Evolutionary conservation across 2,329 filamentous ascomycete species (phyloP), one percentile per base, ranked within the genome.

Genomic region (Xylariaceae sp.): DNA sequence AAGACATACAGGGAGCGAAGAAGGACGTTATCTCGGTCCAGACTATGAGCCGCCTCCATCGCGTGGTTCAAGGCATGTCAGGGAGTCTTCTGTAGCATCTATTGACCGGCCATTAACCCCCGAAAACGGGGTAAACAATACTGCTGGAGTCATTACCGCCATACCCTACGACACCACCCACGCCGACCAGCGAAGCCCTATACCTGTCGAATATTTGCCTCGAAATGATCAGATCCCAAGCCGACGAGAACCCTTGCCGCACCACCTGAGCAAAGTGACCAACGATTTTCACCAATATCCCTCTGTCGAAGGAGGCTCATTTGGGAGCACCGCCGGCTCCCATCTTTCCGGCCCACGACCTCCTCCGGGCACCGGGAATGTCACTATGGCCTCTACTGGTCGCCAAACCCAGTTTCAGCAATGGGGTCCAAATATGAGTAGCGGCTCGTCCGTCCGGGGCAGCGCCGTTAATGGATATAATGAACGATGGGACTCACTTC

Each of bases 231-330:
- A 85, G 58, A 64, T 74, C 53, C 72, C 79, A 17, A 65, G 72
- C 42, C 77, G 81, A 52, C 81, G 81, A 60, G 86, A 93, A 42
- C 85, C 85, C 43, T 74, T 87, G 44, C 87, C 89, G 22, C 87
- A 93, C 64, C 88, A 95, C 57, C 68, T 94, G 40, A 90, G 89
- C 63, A 90, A 89, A 66, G 74, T 73, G 51, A 79, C 79, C 37
- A 70, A 71, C 53, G 90, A 96, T 64, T 95, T 83, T 60, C 89
- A 95, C 67, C 91, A 95, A 59, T 95, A 96, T 63, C 89, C 89
- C 32, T 77, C 77, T 39, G 81, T 86, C 61, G 82, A 85, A 51
- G 69, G 78, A 22, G 65, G 74, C 37, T 61, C 68, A 30, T 59
- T 69, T 41, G 65, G 71, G 32, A 65, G 68, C 45, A 67, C 71